A percentile compares a stretch with the other conserved stretches of the same genome.
phyloP scores from a whole-genome alignment of 192 early-diverging fungal genomes.

The Gryganskiella cystojenkinii region DNA sequence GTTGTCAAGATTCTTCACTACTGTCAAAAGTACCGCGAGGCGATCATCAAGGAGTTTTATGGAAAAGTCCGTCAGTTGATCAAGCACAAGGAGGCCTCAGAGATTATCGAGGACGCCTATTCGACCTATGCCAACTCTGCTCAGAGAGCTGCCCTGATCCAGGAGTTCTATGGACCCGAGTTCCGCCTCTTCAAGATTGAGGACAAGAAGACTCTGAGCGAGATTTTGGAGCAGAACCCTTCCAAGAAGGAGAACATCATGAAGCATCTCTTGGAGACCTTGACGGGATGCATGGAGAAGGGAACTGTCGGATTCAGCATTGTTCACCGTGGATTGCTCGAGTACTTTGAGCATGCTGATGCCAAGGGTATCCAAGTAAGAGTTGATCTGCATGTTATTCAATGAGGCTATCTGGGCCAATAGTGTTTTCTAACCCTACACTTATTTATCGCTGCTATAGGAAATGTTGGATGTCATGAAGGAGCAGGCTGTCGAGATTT shows the following conservation, averaged over 20 bases:
- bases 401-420: background rate
- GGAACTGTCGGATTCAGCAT: conserved; percentile 81
- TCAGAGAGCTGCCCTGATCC: conserved; percentile 79
- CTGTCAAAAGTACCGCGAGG: conserved; percentile 74
- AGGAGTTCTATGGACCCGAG: conserved; percentile 96
- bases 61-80: conserved; percentile 87
- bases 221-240: conserved; percentile 71
- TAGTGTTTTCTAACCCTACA: background rate
- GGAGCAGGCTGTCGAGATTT: conserved; percentile 84
- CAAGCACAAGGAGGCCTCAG: conserved; percentile 88
- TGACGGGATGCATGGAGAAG: conserved; percentile 85
- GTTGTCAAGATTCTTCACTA: conserved; percentile 88
- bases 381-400: background rate
- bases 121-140: conserved; percentile 79
- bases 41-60: conserved; percentile 83
- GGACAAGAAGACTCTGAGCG: conserved; percentile 62
- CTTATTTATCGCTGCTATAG: background rate
- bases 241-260: conserved; percentile 77
- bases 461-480: conserved; percentile 83
- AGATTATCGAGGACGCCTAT: conserved; percentile 88
- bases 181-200: conserved; percentile 85
- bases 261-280: conserved; percentile 72
- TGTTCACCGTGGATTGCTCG: conserved; percentile 87
- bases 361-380: conserved; percentile 64
- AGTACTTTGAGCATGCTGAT: conserved; percentile 80